Conservation (phyloP, 2,329 filamentous ascomycete species). For the Fusarium fujikuroi region DNA sequence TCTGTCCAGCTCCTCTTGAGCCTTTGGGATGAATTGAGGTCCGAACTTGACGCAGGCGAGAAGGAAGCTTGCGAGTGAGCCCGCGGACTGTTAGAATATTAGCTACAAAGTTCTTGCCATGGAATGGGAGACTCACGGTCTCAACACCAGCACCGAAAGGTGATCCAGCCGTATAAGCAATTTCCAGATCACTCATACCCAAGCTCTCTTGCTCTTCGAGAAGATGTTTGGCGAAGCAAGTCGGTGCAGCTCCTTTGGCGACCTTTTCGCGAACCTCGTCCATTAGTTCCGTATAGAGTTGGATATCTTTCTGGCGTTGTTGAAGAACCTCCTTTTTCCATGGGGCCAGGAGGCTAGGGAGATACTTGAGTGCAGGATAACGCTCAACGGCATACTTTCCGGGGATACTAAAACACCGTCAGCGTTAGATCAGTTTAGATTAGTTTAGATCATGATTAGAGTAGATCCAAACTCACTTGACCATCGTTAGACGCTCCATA, state of each 20-base stretch:
- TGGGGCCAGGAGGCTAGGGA: slow-evolving; percentile 52
- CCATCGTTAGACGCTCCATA: slow-evolving; percentile 55
- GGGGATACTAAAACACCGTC: slow-evolving; percentile 22
- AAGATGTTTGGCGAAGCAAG: slow-evolving; percentile 58
- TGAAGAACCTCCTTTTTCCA: slow-evolving; percentile 54
- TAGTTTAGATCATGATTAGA: too few relatives aligned
- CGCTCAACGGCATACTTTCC: slow-evolving; percentile 53
- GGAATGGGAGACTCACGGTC: slow-evolving; percentile 44
- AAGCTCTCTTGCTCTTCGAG: slow-evolving; percentile 53
- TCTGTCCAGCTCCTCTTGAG: slow-evolving; percentile 53
- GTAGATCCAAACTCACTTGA: slow-evolving; percentile 50
- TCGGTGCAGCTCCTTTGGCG: slow-evolving; percentile 45
- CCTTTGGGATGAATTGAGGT: slow-evolving; percentile 58
- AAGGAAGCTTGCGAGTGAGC: slow-evolving; percentile 60
- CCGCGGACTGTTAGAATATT: slow-evolving; percentile 51
- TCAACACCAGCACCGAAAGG: slow-evolving; percentile 58
- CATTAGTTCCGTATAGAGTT: slow-evolving; percentile 54
- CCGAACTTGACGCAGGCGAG: slow-evolving; percentile 64
- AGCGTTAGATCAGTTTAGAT: background rate
- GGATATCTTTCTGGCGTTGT: slow-evolving; percentile 52
- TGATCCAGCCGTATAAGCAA: slow-evolving; percentile 57
- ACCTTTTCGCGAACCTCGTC: slow-evolving; percentile 53
- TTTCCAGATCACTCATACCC: slow-evolving; percentile 55
- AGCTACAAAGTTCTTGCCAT: rapidly evolving
- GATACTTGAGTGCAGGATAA: slow-evolving; percentile 53